These are phyloP conservation scores for Aspergillus brasiliensis DNA, from an alignment of 2,329 filamentous ascomycete genomes.

Conservation along the genomic window DNA sequence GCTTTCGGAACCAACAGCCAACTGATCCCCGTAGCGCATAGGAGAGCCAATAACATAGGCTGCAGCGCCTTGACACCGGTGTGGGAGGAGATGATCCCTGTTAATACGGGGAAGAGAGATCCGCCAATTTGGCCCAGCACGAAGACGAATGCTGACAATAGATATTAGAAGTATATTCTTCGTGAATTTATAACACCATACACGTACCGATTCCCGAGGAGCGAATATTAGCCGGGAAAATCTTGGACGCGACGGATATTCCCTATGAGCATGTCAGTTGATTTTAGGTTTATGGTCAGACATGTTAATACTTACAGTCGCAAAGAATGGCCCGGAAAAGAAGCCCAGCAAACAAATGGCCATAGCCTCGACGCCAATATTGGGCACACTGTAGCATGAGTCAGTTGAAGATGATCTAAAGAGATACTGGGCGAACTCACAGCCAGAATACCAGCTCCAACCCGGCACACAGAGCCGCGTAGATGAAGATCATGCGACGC, in stretches of 20 bases:
- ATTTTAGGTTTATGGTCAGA: not conserved
- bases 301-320: conserved; percentile 45
- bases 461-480: conserved; percentile 54
- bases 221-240: conserved; percentile 53
- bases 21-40: conserved; percentile 49
- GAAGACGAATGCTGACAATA: conserved; percentile 52
- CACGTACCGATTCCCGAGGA: conserved; percentile 49
- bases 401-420: no score
- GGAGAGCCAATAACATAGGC: conserved; percentile 54
- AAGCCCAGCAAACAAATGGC: conserved; percentile 59
- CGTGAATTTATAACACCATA: not conserved
- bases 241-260: conserved; percentile 56
- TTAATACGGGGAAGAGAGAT: conserved; percentile 58
- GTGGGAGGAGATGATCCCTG: conserved; percentile 53
- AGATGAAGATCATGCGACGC: conserved; percentile 59
- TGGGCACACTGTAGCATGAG: conserved; percentile 37
- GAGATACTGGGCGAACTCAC: conserved; percentile 11
- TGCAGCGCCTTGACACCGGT: conserved; percentile 54
- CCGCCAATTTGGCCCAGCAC: conserved; percentile 60
- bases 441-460: conserved; percentile 65
- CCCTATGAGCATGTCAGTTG: conserved; percentile 16
- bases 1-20: conserved; percentile 47
- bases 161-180: not conserved
- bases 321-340: conserved; percentile 61
- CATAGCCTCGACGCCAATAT: conserved; percentile 54